A percentile compares a stretch with the other conserved stretches of the same genome.
These are phyloP conservation scores for Plantago ovata DNA, from an alignment of 257 asterid species.

Conservation along the genomic window DNA sequence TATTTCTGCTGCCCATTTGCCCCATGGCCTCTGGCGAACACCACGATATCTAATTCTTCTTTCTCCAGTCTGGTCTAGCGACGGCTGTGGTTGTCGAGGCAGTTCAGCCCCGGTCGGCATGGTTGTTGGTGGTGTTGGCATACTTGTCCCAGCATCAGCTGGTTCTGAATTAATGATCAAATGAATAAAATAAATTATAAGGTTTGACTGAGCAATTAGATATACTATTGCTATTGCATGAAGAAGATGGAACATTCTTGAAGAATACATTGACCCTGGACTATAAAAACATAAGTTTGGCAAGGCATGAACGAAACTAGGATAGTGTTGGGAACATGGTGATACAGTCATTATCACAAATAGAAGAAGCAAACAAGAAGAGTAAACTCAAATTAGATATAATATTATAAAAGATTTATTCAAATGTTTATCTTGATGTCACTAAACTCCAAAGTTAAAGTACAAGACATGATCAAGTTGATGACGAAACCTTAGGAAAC, in stretches of 20 bases:
- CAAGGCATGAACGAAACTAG: neutral
- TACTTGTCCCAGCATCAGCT: constrained; percentile 27
- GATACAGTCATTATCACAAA: neutral
- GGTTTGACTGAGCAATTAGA: neutral
- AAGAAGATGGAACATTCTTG: neutral
- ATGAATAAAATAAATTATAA: neutral
- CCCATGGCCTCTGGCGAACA: constrained; percentile 89
- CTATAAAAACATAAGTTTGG: neutral
- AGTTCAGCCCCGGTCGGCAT: constrained; percentile 2
- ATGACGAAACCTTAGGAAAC: neutral
- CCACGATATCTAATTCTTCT: constrained; percentile 74
- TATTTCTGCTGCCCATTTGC: constrained; percentile 96
- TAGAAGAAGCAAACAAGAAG: neutral
- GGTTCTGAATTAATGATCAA: constrained; percentile 27
- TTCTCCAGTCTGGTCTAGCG: constrained; percentile 46
- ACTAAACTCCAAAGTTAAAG: neutral
- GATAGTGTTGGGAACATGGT: neutral
- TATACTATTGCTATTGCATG: neutral
- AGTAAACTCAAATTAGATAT: neutral
- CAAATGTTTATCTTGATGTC: neutral
- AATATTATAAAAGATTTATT: neutral
- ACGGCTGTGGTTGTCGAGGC: constrained; percentile 16
- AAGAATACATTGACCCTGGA: neutral
- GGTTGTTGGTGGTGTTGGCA: constrained; percentile 12
- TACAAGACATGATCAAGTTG: constrained; percentile 8